Conservation (phyloP, 169 alveolate species). For the Cryptosporidium parvum region DNA sequence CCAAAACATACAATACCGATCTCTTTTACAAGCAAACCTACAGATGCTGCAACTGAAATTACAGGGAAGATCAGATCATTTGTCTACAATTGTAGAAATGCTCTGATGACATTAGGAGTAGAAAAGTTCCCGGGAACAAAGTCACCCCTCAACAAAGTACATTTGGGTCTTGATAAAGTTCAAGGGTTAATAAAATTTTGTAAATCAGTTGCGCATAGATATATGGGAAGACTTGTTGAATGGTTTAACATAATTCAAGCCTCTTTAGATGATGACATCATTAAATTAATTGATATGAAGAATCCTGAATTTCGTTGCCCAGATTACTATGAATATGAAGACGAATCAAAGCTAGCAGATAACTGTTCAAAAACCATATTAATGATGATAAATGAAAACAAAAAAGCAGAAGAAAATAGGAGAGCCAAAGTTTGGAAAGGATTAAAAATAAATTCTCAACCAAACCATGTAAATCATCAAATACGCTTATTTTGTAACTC, state of each 20-base stretch:
- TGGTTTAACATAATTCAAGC: conserved; percentile 73
- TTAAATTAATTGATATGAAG: conserved; percentile 24
- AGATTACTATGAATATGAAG: conserved; percentile 65
- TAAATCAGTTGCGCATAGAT: conserved; percentile 64
- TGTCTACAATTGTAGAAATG: conserved; percentile 64
- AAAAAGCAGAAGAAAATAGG: conserved; percentile 38
- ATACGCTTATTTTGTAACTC: conserved; percentile 61
- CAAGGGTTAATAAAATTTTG: conserved; percentile 63
- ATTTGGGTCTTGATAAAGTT: conserved; percentile 45
- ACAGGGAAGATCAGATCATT: conserved; percentile 52
- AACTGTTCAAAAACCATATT: conserved; percentile 66
- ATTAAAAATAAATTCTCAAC: conserved; percentile 39
- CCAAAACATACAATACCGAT: conserved; percentile 59
- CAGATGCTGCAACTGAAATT: conserved; percentile 50
- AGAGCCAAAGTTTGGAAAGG: conserved; percentile 44
- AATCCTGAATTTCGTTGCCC: conserved; percentile 74
- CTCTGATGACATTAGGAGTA: conserved; percentile 64
- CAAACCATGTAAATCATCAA: conserved; percentile 59
- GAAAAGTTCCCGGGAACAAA: conserved; percentile 65
- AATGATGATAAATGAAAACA: conserved; percentile 61
- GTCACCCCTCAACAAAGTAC: conserved; percentile 49
- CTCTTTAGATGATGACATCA: conserved; percentile 63
- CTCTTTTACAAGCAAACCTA: conserved; percentile 59
- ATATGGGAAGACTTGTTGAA: conserved; percentile 68
- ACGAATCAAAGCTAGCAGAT: conserved; percentile 44